These are phyloP conservation scores for Limtongozyma cylindracea DNA, from an alignment of 805 yeast species.

Conservation along the genomic window DNA sequence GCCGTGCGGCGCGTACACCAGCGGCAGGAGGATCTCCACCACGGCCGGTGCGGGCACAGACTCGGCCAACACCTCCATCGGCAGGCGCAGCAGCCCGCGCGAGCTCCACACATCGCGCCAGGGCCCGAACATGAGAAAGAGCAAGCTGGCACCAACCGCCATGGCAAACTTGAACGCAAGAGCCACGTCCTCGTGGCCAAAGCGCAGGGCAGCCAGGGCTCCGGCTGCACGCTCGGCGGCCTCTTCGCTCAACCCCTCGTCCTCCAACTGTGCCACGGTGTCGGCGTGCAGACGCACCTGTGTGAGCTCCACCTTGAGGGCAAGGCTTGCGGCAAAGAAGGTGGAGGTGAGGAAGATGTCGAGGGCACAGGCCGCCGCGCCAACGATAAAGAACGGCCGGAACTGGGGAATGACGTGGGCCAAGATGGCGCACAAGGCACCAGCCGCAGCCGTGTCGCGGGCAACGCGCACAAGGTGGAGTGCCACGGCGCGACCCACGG, in stretches of 20 bases:
- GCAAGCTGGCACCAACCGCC: conserved; percentile 27
- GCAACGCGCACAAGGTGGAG: conserved; percentile 24
- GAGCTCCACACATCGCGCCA: conserved; percentile 44
- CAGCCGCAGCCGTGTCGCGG: conserved; percentile 53
- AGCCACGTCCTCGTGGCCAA: conserved; percentile 3
- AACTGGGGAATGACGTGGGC: conserved; percentile 41
- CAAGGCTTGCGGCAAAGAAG: conserved; percentile 60
- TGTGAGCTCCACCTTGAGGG: conserved; percentile 73
- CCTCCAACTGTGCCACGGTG: conserved; percentile 63
- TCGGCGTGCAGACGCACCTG: conserved; percentile 63
- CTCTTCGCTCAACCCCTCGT: conserved; percentile 61
- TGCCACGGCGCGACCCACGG: conserved; percentile 14
- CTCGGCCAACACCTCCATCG: conserved; percentile 13
- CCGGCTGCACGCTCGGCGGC: conserved; percentile 52
- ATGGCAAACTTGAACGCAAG: conserved; percentile 21
- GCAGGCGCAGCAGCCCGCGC: background rate
- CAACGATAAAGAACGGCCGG: conserved; percentile 55
- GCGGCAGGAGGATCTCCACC: conserved; percentile 31
- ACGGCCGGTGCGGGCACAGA: conserved; percentile 23
- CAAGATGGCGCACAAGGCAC: conserved; percentile 27
- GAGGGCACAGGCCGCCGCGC: conserved; percentile 39
- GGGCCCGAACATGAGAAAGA: conserved; percentile 39
- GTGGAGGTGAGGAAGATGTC: conserved; percentile 59
- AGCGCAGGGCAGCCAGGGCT: conserved; percentile 7
- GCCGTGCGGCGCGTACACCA: conserved; percentile 31